Evolutionary conservation across 148 eudicot species (phyloP).

Genomic region (Fagopyrum esculentum): DNA sequence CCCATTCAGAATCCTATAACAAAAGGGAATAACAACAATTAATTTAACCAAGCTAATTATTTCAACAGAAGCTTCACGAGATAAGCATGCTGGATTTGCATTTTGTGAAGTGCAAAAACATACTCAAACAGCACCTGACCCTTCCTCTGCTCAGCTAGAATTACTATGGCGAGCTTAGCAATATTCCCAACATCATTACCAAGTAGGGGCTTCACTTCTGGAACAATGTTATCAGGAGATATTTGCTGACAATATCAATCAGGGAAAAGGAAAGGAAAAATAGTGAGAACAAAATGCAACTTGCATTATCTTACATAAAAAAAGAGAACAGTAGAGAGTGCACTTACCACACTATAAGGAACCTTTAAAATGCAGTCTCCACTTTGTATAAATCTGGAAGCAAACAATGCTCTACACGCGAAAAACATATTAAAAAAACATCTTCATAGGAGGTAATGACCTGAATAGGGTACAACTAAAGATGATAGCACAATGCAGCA

Average conservation of each 20-base stretch:
- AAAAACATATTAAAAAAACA: background rate
- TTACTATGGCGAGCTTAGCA: conserved; percentile 65
- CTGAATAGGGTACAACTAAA: background rate
- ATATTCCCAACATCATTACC: conserved; percentile 41
- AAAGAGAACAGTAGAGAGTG: background rate
- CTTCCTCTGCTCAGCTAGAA: conserved; percentile 54
- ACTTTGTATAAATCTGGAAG: conserved; percentile 35
- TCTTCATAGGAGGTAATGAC: conserved; percentile 5
- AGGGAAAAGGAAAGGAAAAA: conserved; percentile 10
- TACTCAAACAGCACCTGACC: conserved; percentile 38
- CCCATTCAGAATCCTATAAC: conserved; percentile 67
- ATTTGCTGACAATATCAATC: conserved; percentile 45
- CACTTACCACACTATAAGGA: conserved; percentile 54
- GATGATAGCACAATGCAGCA: background rate
- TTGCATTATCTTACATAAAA: background rate
- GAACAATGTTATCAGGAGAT: conserved; percentile 51
- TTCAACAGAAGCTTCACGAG: background rate
- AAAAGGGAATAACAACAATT: conserved; percentile 7
- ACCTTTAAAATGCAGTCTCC: conserved; percentile 75
- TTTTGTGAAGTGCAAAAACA: background rate
- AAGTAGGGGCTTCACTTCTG: conserved; percentile 42
- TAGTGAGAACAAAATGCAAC: conserved; percentile 1
- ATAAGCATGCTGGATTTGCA: background rate
- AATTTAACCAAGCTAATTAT: background rate
- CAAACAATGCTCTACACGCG: conserved; percentile 47